Conservation (phyloP, 257 asterid genomes). For the Nemophila menziesii region DNA sequence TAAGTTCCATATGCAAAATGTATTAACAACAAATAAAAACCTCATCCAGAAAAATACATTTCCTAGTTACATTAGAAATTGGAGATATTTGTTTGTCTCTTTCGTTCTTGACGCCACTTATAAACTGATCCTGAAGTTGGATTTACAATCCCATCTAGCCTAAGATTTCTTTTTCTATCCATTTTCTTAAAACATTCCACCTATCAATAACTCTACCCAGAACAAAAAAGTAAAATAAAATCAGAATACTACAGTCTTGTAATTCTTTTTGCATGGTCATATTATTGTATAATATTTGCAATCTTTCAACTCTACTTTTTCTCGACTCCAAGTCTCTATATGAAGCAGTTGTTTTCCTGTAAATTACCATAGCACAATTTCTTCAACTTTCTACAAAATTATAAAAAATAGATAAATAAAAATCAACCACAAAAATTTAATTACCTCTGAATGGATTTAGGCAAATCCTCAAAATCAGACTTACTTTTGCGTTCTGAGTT, state of each 20-base stretch:
- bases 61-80: too few species aligned
- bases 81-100: too few species aligned
- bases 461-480: too few species aligned
- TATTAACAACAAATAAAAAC: too few species aligned
- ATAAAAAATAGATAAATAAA: too few species aligned
- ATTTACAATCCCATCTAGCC: slow-evolving; percentile 58
- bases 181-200: slow-evolving; percentile 38
- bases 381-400: too few species aligned
- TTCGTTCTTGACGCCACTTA: slow-evolving; percentile 72
- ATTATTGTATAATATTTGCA: slow-evolving; percentile 62
- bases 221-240: not conserved
- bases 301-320: slow-evolving; percentile 46
- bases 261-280: slow-evolving; percentile 81
- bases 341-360: slow-evolving; percentile 56
- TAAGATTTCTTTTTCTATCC: slow-evolving; percentile 74
- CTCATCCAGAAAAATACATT: too few species aligned
- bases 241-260: slow-evolving; percentile 55
- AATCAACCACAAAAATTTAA: too few species aligned
- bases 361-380: too few species aligned
- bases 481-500: too few species aligned
- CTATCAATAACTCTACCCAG: not conserved
- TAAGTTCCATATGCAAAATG: too few species aligned
- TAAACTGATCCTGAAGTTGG: slow-evolving; percentile 50
- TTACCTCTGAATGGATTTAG: too few species aligned
- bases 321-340: slow-evolving; percentile 69